Evolutionary conservation across 2,329 filamentous ascomycete species (phyloP), one percentile per base, ranked within the genome.

Genomic region (Phaeomoniella chlamydospora): DNA sequence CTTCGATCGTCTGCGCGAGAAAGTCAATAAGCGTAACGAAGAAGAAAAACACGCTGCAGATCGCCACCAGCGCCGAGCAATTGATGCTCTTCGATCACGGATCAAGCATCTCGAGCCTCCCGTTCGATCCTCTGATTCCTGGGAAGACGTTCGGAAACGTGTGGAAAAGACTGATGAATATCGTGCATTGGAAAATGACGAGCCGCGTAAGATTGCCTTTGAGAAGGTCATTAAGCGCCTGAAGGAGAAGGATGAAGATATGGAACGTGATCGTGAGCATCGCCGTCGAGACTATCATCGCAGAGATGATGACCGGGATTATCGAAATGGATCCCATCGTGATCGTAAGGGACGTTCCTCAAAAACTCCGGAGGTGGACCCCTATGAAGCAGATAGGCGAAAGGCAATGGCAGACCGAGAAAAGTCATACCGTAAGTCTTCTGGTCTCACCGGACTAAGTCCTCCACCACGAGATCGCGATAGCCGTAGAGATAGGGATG

Each of bases 351-450:
- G 56, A 35, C 69, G 83, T 48, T 73, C 74, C 48, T 92, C 83
- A 53, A 84, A 86, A 49, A 87, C 80, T 48, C 87, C 86, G n/a
- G 90, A 96, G 57, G 74, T 75, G 39, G 87, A 98, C 61, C 75
- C 84, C 14, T 98, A 98, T 57, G 90, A 96, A 59, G 90, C 87
- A 41, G 90, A 98, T 54, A 77, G 90, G 45, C 80, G 86, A 50
- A 90, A 88, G 57, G 88, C 88, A 31, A 87, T 90, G 52, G 86
- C 87, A 39, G 87, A 94, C 53, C 80, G 92, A 33, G 92, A 96
- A 61, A 80, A 87, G 45, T 87, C 92, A 49, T 92, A 94, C 60
- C 78, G 84, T 56, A 92, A 90, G 61, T 75, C 75, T 61, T 81
- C 79, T 44, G 62, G 70, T 47, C 51, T 71, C 44, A 80, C 79